Evolutionary conservation across 495 filamentous ascomycete genomes (phyloP).

Genomic region (Monascus purpureus): DNA sequence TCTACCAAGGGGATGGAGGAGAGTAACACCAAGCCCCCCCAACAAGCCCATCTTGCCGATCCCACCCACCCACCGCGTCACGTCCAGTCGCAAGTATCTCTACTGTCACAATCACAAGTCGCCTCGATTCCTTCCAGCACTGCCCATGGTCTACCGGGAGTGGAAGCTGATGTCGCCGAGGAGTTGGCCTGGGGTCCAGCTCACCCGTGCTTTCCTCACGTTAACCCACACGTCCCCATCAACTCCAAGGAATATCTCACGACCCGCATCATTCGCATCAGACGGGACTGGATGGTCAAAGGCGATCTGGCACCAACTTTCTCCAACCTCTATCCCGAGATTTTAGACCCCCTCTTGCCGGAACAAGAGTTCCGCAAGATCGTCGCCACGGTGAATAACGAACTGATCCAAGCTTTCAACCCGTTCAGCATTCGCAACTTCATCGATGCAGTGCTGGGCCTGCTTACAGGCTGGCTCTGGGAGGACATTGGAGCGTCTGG

Average conservation of each 20-base stretch:
- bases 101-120: conserved; percentile 28
- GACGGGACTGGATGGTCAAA: conserved; percentile 75
- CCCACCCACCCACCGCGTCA: conserved; percentile 22
- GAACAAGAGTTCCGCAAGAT: conserved; percentile 73
- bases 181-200: conserved; percentile 66
- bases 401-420: conserved; percentile 56
- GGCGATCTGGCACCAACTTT: conserved; percentile 91
- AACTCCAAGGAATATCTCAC: conserved; percentile 54
- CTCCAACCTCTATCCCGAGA: conserved; percentile 89
- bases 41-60: conserved; percentile 17
- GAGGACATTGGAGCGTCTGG: conserved; percentile 69
- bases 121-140: conserved; percentile 26
- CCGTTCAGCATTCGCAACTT: conserved; percentile 59
- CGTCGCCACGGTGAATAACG: conserved; percentile 61
- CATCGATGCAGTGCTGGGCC: conserved; percentile 58
- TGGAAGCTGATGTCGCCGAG: conserved; percentile 35
- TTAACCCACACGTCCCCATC: conserved; percentile 79
- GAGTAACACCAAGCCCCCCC: conserved; percentile 18
- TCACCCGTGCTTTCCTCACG: conserved; percentile 85
- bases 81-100: conserved; percentile 24
- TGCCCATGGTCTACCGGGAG: conserved; percentile 32
- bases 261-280: conserved; percentile 83
- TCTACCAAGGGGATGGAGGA: conserved; percentile 6
- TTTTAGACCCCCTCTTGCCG: conserved; percentile 69
- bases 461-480: conserved; percentile 84